Evolutionary conservation across 73 alveolate genomes (phyloP), one percentile per base, ranked within the genome.

Genomic region (Paramecium bursaria): DNA sequence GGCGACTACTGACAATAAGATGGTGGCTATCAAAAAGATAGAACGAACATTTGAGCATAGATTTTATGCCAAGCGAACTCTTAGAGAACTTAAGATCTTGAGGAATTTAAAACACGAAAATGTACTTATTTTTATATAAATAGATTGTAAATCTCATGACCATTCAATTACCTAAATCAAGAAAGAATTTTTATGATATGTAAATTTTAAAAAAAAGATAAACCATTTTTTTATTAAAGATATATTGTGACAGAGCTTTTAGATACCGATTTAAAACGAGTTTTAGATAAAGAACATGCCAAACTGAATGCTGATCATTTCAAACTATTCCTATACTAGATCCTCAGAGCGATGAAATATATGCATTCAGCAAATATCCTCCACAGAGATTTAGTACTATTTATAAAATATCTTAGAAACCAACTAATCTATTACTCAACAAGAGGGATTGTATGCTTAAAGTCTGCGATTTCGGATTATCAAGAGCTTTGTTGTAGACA

Each of bases 31-130:
- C 2, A 92, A 92, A 74, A 92, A 92, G 49, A 92, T 92, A 26
- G 97, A 92, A 53, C 75, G 90, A 50, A 93, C 94, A 14, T 92
- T 92, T 74, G 97, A 92, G 60, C 97, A 92, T 76, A 74, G 77
- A 46, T 50, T 89, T 17, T 92, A 89, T 73, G 74, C 93, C 6
- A 75, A 90, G 74, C 19, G 97, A 50, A 92, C 97, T 4, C 79
- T 92, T 2, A 54, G 97, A 51, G 97, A 92, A 61, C 85, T 92
- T 6, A 92, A 90, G 75, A 92, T 92, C 51, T 75, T 89, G 19
- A 60, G 97, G 33, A 46, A 80, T 47, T 50, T 92, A 9, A 44
- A 87, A 29, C 94, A 90, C 42, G 94, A 90, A 25, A 88, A 92
- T 79, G 93, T 90, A 30, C 25, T 74, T 48, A 75, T 30, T 26